Evolutionary conservation across 768 basidiomycete genomes (phyloP).

Genomic region (Termitomyces sp.): DNA sequence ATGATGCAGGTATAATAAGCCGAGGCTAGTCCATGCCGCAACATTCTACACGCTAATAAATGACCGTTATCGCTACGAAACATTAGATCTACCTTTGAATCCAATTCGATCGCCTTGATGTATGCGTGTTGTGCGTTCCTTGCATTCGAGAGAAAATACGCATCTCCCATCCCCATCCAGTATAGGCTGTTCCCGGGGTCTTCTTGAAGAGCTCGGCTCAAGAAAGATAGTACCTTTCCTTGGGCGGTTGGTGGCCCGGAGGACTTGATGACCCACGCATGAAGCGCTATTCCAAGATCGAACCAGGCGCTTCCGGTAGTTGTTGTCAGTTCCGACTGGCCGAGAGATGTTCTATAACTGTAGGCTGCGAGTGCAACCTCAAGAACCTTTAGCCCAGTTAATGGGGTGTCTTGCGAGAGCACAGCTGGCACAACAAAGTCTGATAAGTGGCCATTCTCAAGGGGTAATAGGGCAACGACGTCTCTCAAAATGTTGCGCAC

Average conservation of each 20-base stretch:
- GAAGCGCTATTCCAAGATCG: slow-evolving; percentile 65
- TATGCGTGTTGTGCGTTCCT: slow-evolving; percentile 88
- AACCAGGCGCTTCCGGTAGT: slow-evolving; percentile 56
- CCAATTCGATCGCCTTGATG: slow-evolving; percentile 80
- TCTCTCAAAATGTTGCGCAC: slow-evolving; percentile 28
- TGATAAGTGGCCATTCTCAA: slow-evolving; percentile 34
- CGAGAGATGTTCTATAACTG: slow-evolving; percentile 54
- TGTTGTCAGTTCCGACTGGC: slow-evolving; percentile 41
- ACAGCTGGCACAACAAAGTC: slow-evolving; percentile 30
- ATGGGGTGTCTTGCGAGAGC: slow-evolving; percentile 14
- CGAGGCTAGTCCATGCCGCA: slow-evolving; percentile 79
- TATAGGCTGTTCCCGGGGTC: slow-evolving; percentile 67
- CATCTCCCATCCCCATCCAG: slow-evolving; percentile 81
- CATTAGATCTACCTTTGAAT: slow-evolving; percentile 59
- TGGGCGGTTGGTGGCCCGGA: slow-evolving; percentile 23
- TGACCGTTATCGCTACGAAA: background rate
- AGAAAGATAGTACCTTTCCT: slow-evolving; percentile 40
- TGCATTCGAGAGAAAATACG: slow-evolving; percentile 59
- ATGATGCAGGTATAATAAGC: slow-evolving; percentile 78
- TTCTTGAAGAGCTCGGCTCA: slow-evolving; percentile 68
- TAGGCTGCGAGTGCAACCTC: slow-evolving; percentile 55
- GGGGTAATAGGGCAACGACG: slow-evolving; percentile 32
- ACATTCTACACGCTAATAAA: slow-evolving; percentile 45
- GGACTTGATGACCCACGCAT: slow-evolving; percentile 35
- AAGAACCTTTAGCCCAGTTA: slow-evolving; percentile 32